Evolutionary conservation across 805 yeast species (phyloP).

Genomic region (Zygotorulaspora chibaensis): DNA sequence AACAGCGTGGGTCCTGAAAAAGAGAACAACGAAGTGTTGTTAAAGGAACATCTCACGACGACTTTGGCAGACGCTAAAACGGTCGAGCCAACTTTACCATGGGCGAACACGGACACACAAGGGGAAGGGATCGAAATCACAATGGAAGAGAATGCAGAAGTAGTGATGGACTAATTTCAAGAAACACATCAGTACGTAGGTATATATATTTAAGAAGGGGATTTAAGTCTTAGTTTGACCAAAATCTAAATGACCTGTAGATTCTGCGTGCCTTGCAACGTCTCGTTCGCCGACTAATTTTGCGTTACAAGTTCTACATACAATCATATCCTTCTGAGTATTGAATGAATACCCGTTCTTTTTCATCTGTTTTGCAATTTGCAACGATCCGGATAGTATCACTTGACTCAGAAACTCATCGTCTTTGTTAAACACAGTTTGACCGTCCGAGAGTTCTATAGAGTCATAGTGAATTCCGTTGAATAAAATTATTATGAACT

Average conservation of each 20-base stretch:
- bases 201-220: conserved; percentile 1
- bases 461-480: conserved; percentile 74
- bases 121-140: conserved; percentile 4
- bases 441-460: conserved; percentile 40
- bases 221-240: conserved; percentile 43
- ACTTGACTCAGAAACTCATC: conserved; percentile 31
- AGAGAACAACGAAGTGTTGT: conserved; percentile 39
- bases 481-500: conserved; percentile 54
- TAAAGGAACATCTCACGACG: conserved; percentile 28
- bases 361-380: conserved; percentile 45
- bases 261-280: conserved; percentile 59
- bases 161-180: conserved; percentile 13
- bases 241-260: conserved; percentile 57
- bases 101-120: conserved; percentile 13
- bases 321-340: conserved; percentile 52
- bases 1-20: conserved; percentile 47
- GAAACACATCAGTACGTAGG: not conserved
- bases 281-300: conserved; percentile 58
- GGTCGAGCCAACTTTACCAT: conserved; percentile 36
- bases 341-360: conserved; percentile 58
- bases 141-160: conserved; percentile 16
- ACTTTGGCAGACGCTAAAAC: conserved; percentile 27
- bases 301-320: conserved; percentile 53
- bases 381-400: conserved; percentile 37
- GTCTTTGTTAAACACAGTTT: conserved; percentile 40